A percentile compares a stretch with the other conserved stretches of the same genome.
Evolutionary conservation across 768 basidiomycete genomes (phyloP).

Genomic region (Mycena pura): DNA sequence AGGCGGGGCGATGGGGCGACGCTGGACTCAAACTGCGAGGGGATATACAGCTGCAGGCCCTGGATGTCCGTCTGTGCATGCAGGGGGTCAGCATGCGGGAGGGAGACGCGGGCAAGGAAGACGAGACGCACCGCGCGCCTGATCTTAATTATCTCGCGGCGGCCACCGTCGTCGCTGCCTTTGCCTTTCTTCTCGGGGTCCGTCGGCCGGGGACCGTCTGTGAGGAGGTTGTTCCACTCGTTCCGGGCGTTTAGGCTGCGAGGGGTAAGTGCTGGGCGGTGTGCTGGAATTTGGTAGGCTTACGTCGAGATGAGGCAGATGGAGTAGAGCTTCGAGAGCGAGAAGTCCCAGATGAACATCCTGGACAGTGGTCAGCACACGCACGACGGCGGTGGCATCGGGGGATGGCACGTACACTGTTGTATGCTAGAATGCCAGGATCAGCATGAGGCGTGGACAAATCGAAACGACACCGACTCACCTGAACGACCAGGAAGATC

Average conservation of each 20-base stretch:
- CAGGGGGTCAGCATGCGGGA: too few species aligned
- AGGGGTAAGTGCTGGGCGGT: too few species aligned
- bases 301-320: slow-evolving; percentile 23
- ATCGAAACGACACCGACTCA: background rate
- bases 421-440: background rate
- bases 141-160: slow-evolving; percentile 14
- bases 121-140: slow-evolving; percentile 11
- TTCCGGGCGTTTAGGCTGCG: slow-evolving; percentile 19
- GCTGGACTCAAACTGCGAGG: slow-evolving; percentile 5
- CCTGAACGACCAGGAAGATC: slow-evolving; percentile 14
- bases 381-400: background rate
- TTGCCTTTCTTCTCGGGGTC: background rate
- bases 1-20: background rate
- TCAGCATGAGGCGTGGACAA: background rate
- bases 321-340: slow-evolving; percentile 20
- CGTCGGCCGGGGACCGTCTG: background rate
- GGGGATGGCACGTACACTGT: slow-evolving; percentile 3
- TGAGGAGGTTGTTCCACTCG: slow-evolving; percentile 24
- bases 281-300: too few species aligned
- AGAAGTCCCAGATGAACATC: slow-evolving; percentile 28
- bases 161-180: background rate
- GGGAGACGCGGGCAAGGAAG: background rate
- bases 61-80: slow-evolving; percentile 20
- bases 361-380: background rate
- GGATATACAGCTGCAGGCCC: slow-evolving; percentile 24